These are phyloP conservation scores for Odonthalia washingtoniensis DNA, from an alignment of 31 red algal genomes.

Conservation along the genomic window DNA sequence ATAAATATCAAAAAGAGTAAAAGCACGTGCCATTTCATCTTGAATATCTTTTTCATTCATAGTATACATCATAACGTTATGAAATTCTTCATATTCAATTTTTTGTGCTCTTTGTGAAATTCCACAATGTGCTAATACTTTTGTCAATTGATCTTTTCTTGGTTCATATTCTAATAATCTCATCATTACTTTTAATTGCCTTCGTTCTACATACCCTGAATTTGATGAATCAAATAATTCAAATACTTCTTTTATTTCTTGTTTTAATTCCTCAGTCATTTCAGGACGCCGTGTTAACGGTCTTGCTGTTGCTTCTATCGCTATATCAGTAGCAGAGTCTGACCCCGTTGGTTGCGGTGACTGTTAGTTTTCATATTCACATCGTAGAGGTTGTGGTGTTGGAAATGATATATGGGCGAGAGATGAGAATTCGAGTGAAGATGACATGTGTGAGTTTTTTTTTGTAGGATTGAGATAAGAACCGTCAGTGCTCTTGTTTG, in stretches of 20 bases:
- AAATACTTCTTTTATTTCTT: conserved; percentile 75
- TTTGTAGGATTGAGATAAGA: too few species aligned
- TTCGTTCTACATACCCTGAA: conserved; percentile 51
- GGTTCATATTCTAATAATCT: conserved; percentile 66
- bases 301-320: conserved; percentile 27
- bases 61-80: conserved; percentile 68
- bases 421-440: too few species aligned
- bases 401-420: too few species aligned
- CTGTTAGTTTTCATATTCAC: too few species aligned
- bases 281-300: conserved; percentile 57
- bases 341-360: too few species aligned
- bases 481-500: too few species aligned
- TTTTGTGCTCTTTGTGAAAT: conserved; percentile 46
- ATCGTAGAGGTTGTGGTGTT: too few species aligned
- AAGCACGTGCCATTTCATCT: conserved; percentile 90
- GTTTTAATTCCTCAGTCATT: conserved; percentile 69
- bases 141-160: conserved; percentile 66
- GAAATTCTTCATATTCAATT: conserved; percentile 82
- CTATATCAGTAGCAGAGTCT: conserved; percentile 40
- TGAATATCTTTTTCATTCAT: conserved; percentile 81
- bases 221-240: conserved; percentile 64
- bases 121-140: conserved; percentile 42
- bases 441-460: too few species aligned
- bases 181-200: conserved; percentile 74
- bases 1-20: conserved; percentile 85